Evolutionary conservation across 805 yeast species (phyloP).

Genomic region (Pichia occidentalis): DNA sequence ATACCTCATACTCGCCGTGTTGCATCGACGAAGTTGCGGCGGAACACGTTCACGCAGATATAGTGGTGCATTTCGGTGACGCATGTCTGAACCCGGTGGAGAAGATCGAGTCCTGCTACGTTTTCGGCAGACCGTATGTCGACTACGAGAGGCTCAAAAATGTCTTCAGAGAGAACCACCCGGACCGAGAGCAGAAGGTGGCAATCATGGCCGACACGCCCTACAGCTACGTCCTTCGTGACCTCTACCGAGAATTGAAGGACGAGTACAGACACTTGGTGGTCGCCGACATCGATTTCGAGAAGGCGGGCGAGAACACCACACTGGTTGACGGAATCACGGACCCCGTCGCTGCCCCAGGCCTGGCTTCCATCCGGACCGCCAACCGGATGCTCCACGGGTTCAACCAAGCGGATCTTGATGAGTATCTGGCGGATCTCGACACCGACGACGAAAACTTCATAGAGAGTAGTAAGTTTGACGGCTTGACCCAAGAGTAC

Average conservation of each 20-base stretch:
- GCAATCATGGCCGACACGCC: constrained; percentile 74
- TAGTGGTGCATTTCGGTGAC: constrained; percentile 90
- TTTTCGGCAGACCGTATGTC: constrained; percentile 63
- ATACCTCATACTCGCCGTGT: constrained; percentile 91
- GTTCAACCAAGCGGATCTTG: constrained; percentile 17
- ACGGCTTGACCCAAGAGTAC: constrained; percentile 37
- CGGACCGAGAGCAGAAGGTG: constrained; percentile 37
- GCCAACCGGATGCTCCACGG: constrained; percentile 31
- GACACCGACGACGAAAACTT: constrained; percentile 9
- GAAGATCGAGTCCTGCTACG: constrained; percentile 67
- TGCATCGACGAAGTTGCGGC: constrained; percentile 98
- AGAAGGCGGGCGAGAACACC: constrained; percentile 18
- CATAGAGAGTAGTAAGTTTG: constrained; percentile 26
- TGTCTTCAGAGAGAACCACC: constrained; percentile 37
- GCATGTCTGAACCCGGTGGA: constrained; percentile 82
- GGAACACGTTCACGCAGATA: constrained; percentile 79
- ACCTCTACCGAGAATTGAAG: constrained; percentile 32
- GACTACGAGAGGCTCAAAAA: constrained; percentile 35
- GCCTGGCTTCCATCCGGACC: no score
- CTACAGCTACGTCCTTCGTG: constrained; percentile 40
- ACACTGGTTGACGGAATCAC: constrained; percentile 26
- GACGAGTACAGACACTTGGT: constrained; percentile 30
- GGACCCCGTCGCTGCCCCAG: no score
- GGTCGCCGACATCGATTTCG: constrained; percentile 35
- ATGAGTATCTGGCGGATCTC: constrained; percentile 4